Base-by-base conservation (phyloP, 257 asterid genomes). In the Mentha longifolia region DNA sequence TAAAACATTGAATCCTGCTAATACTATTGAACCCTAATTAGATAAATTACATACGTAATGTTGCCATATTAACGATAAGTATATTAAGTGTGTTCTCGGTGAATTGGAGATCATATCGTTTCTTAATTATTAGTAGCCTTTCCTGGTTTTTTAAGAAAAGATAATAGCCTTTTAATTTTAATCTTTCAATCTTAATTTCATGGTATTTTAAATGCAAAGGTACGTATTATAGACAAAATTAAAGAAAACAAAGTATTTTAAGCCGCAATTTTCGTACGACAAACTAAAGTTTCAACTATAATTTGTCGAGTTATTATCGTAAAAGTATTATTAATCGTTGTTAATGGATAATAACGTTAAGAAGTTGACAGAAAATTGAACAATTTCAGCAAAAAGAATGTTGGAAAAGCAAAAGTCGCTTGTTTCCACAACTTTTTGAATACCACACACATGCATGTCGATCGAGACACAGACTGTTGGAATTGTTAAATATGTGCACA, bases 361-460 rank as follows among this genome's bases (percentile, higher is more conserved):
- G 61, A 15, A 67, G 72, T 50, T 67, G 72, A 43, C 35, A 19
- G 49, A 67, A 66, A 51, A 17, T 10, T 12, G 61, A 11, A 3
- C 61, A 2, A 31, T 31, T 50, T 66, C 33, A 11, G 61, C 72
- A 50, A 67, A 67, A 67, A 51, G 72, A 67, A 67, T 67, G 50
- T 67, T 67, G 33, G 33, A 19, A 50, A 50, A 49, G 72, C 57
- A 31, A 50, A 51, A 50, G 72, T 50, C 61, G 35, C 35, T 10
- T 17, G 62, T 67, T 49, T 67, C 50, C 61, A 6, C 61, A 25
- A n/a, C 37, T 39, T 51, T 67, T 51, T 67, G 61, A 49, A 49
- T 14, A 2, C 4, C 5, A 13, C 7, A 7, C 56, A 13, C 56
- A 43, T 39, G 22, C 55, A 42, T 16, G 8, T 63, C 39, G 6